phyloP scores from a whole-genome alignment of 805 yeast species.

The Schwanniomyces polymorphus region DNA sequence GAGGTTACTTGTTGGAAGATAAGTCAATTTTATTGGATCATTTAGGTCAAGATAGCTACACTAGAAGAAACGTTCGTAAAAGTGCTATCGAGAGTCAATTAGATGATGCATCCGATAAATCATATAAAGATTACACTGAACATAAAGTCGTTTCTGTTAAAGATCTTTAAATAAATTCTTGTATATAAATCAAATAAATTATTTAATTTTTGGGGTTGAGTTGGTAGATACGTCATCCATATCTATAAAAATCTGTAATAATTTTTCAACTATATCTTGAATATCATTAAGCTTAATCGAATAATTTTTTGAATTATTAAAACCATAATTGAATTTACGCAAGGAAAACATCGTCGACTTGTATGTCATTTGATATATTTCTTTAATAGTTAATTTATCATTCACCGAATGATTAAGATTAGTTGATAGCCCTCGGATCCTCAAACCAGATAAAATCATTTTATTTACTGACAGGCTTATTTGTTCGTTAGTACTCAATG shows the following conservation, averaged over 20 bases:
- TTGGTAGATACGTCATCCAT: constrained; percentile 14
- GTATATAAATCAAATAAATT: constrained; percentile 4
- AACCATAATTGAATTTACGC: constrained; percentile 33
- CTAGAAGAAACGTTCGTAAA: constrained; percentile 24
- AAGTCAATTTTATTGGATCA: constrained; percentile 39
- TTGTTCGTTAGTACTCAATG: constrained; percentile 26
- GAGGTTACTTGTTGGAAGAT: constrained; percentile 68
- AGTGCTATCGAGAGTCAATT: constrained; percentile 37
- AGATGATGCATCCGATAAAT: constrained; percentile 26
- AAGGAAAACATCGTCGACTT: constrained; percentile 39
- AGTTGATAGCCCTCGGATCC: constrained; percentile 39
- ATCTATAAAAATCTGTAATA: constrained; percentile 38
- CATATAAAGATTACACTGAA: constrained; percentile 13
- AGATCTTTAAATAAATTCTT: constrained; percentile 17
- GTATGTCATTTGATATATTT: constrained; percentile 41
- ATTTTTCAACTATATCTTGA: constrained; percentile 40
- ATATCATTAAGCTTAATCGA: constrained; percentile 27
- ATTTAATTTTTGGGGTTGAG: constrained; percentile 1
- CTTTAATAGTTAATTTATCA: constrained; percentile 37
- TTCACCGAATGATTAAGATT: constrained; percentile 19
- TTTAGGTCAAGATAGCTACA: constrained; percentile 17
- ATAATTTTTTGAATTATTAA: constrained; percentile 13
- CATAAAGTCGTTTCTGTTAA: constrained; percentile 16
- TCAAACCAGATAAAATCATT: constrained; percentile 39
- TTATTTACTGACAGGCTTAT: constrained; percentile 31